Conservation (phyloP, 805 yeast species). For the Zygosaccharomyces kombuchaensis region DNA sequence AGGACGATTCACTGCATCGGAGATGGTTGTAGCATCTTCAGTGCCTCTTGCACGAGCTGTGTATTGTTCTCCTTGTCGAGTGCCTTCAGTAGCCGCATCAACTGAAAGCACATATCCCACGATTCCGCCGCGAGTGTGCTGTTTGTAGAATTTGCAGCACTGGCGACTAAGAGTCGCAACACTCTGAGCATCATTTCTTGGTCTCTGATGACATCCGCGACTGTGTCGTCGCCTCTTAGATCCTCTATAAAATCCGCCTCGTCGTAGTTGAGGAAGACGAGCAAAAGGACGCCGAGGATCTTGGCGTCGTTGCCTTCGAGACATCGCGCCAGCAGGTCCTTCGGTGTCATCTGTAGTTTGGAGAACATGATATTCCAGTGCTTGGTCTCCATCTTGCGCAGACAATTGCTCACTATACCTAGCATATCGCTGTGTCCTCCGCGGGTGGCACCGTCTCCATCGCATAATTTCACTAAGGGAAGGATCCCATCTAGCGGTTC, state of each 20-base stretch:
- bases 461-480: conserved; percentile 23
- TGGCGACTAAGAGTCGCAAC: conserved; percentile 26
- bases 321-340: conserved; percentile 29
- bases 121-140: conserved; percentile 28
- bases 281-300: conserved; percentile 28
- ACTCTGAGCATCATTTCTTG: conserved; percentile 33
- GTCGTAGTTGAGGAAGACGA: conserved; percentile 34
- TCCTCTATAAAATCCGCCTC: conserved; percentile 20
- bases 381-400: conserved; percentile 33
- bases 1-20: not conserved
- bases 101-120: conserved; percentile 37
- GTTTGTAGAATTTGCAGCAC: conserved; percentile 27
- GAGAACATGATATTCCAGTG: conserved; percentile 31
- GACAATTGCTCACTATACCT: conserved; percentile 34
- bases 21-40: conserved; percentile 18
- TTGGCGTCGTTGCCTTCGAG: conserved; percentile 32
- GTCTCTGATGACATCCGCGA: conserved; percentile 24
- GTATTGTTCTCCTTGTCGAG: conserved; percentile 30
- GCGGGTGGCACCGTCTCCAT: conserved; percentile 5
- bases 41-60: conserved; percentile 23
- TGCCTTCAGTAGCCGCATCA: conserved; percentile 28
- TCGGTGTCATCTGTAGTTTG: conserved; percentile 29
- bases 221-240: conserved; percentile 13
- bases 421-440: conserved; percentile 21
- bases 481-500: conserved; percentile 24